These are phyloP conservation scores for Thraustochytrium sp. DNA, from an alignment of 352 stramenopile genomes.

Conservation along the genomic window DNA sequence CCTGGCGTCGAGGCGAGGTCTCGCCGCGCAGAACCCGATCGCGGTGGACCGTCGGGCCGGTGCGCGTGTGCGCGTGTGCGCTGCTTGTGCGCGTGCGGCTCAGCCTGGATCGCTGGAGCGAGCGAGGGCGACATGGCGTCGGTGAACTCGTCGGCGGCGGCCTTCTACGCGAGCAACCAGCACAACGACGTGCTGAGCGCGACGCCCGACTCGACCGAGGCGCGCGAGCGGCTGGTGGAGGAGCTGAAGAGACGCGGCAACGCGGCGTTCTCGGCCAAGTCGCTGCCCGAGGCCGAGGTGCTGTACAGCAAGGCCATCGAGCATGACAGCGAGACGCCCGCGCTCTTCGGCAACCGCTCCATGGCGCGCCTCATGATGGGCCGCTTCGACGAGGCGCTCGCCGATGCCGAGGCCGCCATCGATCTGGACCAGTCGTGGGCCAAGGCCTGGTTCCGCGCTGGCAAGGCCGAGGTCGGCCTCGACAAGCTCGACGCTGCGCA, in stretches of 20 bases:
- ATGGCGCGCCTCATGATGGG: slow-evolving; percentile 63
- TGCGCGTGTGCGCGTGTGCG: no score
- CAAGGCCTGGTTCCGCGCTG: slow-evolving; percentile 95
- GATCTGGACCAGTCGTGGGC: slow-evolving; percentile 82
- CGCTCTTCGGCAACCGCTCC: slow-evolving; percentile 74
- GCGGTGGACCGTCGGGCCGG: no score
- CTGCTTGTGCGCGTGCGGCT: no score
- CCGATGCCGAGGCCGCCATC: slow-evolving; percentile 92
- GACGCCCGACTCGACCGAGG: slow-evolving; percentile 47
- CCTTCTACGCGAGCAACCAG: slow-evolving; percentile 37
- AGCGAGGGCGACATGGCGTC: neutral
- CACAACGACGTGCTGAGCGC: slow-evolving; percentile 44
- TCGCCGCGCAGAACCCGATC: no score
- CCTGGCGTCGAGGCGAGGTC: no score
- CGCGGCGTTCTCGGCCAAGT: slow-evolving; percentile 70
- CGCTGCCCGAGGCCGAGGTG: slow-evolving; percentile 80
- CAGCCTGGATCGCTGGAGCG: no score
- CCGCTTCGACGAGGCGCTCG: slow-evolving; percentile 81
- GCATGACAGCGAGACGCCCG: slow-evolving; percentile 57
- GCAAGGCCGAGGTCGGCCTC: slow-evolving; percentile 86
- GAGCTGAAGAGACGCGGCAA: slow-evolving; percentile 79
- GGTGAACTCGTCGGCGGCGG: neutral
- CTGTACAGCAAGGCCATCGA: slow-evolving; percentile 93
- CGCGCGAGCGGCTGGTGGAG: slow-evolving; percentile 63
- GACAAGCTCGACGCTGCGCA: slow-evolving; percentile 71